Evolutionary conservation across 208 protist species (phyloP).

Genomic region (Phytomonas serpens): DNA sequence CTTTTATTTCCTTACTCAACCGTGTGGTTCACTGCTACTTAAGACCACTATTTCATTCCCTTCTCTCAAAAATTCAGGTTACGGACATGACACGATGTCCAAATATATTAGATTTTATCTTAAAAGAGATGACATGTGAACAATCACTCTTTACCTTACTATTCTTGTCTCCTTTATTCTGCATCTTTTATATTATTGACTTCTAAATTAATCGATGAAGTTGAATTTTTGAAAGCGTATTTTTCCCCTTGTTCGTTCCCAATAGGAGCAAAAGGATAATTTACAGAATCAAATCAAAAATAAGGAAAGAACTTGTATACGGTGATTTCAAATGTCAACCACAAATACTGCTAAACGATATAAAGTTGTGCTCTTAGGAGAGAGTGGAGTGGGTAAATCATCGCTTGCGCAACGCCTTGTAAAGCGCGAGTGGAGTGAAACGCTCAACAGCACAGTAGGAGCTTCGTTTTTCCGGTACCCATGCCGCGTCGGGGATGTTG

Average conservation of each 20-base stretch:
- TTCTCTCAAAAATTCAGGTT: background rate
- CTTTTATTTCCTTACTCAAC: background rate
- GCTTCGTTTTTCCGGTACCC: conserved; percentile 79
- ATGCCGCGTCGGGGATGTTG: conserved; percentile 41
- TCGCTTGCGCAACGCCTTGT: conserved; percentile 80
- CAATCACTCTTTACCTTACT: conserved; percentile 5
- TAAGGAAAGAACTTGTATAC: background rate
- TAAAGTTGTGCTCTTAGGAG: conserved; percentile 84
- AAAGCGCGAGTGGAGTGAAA: conserved; percentile 63
- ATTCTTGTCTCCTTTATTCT: conserved; percentile 12
- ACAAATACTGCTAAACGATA: conserved; percentile 35
- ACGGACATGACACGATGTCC: background rate
- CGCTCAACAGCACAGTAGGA: conserved; percentile 70
- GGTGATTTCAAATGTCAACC: background rate
- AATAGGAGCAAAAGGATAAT: background rate
- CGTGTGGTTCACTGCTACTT: background rate
- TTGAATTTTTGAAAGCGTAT: conserved; percentile 2
- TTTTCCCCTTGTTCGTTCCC: background rate
- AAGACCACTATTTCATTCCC: background rate
- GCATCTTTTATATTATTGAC: conserved; percentile 14
- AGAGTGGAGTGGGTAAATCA: conserved; percentile 88
- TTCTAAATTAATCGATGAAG: background rate
- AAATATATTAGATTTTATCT: background rate
- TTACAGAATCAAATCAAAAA: background rate
- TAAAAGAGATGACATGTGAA: background rate